Evolutionary conservation across 352 stramenopile genomes (phyloP), one percentile per base, ranked within the genome.

Genomic region (Pythium rhizo-oryzae): DNA sequence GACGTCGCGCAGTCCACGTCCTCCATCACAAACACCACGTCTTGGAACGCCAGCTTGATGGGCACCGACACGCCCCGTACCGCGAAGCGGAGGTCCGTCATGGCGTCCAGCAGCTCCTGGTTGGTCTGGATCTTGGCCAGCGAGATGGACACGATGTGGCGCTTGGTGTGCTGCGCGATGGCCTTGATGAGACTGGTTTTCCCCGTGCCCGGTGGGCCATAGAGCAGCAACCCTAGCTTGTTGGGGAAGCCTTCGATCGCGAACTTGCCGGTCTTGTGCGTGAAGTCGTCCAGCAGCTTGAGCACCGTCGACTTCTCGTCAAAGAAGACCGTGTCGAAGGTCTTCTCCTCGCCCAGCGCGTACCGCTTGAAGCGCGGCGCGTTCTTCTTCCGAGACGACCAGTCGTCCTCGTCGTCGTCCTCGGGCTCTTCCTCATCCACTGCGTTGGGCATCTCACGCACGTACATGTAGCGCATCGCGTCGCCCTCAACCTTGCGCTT

Each of bases 21-120:
- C 66, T 97, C 89, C 82, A 97, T 94, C 21, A 97, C 91, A 67
- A 93, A 97, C 16, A 97, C 85, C n/a, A 95, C 76, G 66, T 97
- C 84, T 28, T 93, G 81, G 65, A 95, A 93, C 16, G 39, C 65
- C 54, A 96, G 81, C 43, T 80, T 76, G 2, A 94, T 70, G 0
- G 86, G 85, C 39, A 85, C 78, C 25, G 93, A 83, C 49, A 90
- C 59, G 0, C 79, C 86, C 0, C 82, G 61, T 1, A 95, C 83
- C 0, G 56, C 54, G 51, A 91, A 94, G n/a, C 68, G 76, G 53
- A 91, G 75, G 56, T 95, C 84, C 65, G 94, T 93, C 28, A 96
- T 76, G 23, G 87, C 75, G 58, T 93, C 82, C 69, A 93, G 80
- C 35, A 96, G 74, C 59, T 93, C 80, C 69, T 94, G 81, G 75